A percentile compares a stretch with the other conserved stretches of the same genome.
Conservation (phyloP, 1,139 yeast genomes). For the Candida sp. region DNA sequence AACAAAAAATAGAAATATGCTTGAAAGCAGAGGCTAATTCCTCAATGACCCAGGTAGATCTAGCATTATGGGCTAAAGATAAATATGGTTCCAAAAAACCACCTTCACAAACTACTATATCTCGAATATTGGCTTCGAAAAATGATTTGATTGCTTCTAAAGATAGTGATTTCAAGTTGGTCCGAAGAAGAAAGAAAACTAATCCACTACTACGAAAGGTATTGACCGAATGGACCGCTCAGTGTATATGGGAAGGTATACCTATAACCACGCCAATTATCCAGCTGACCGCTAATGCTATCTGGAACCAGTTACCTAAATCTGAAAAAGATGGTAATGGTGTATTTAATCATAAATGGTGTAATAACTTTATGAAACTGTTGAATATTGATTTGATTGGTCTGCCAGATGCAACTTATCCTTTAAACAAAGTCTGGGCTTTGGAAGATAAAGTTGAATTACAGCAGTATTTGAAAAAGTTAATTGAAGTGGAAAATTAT, state of each 20-base stretch:
- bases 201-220: constrained; percentile 57
- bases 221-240: constrained; percentile 66
- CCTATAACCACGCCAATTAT: constrained; percentile 64
- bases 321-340: constrained; percentile 61
- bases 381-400: constrained; percentile 52
- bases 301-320: constrained; percentile 59
- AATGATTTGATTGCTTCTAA: constrained; percentile 57
- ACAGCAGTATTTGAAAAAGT: constrained; percentile 29
- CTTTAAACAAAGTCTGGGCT: constrained; percentile 58
- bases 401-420: constrained; percentile 28
- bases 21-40: constrained; percentile 66
- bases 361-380: constrained; percentile 53
- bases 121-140: constrained; percentile 56
- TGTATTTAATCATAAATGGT: constrained; percentile 64
- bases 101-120: constrained; percentile 68
- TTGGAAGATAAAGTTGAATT: constrained; percentile 52
- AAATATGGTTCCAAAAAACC: constrained; percentile 49
- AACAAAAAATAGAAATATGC: constrained; percentile 66
- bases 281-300: constrained; percentile 60
- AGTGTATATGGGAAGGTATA: constrained; percentile 63
- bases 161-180: constrained; percentile 53
- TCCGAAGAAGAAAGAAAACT: constrained; percentile 52
- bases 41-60: constrained; percentile 63
- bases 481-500: constrained; percentile 31
- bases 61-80: constrained; percentile 62